These are phyloP conservation scores for Cryphonectria naterciae DNA, from an alignment of 2,329 filamentous ascomycete genomes.

Conservation along the genomic window DNA sequence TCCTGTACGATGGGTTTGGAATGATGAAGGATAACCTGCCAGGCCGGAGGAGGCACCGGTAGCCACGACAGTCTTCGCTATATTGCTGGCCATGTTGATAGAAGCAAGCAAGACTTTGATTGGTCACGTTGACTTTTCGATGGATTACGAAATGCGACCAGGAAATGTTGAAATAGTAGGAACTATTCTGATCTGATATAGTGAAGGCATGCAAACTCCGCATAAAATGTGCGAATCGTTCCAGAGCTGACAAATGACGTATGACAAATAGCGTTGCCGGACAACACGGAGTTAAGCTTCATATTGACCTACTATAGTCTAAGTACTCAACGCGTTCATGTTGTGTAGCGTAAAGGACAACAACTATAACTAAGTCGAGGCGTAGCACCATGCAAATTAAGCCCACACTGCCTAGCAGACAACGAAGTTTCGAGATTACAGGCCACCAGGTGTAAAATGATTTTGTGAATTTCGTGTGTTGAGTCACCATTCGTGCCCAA, in stretches of 20 bases:
- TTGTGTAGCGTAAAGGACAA: neutral
- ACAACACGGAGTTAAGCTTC: constrained; percentile 4
- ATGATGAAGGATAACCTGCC: constrained; percentile 39
- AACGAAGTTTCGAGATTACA: neutral
- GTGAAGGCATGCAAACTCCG: neutral
- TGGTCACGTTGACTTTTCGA: neutral
- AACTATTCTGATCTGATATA: neutral
- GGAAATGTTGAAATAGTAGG: neutral
- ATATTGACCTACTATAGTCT: neutral
- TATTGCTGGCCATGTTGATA: constrained; percentile 27
- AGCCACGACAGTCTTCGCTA: constrained; percentile 54
- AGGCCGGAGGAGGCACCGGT: constrained; percentile 55
- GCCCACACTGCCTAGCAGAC: neutral
- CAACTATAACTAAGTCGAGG: neutral
- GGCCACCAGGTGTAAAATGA: neutral
- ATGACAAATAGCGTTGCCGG: neutral
- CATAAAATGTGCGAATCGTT: constrained; percentile 1
- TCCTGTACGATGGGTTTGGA: neutral
- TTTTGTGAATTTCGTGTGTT: neutral
- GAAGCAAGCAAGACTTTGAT: neutral
- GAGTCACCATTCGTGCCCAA: neutral
- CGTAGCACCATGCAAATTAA: neutral
- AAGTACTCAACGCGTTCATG: neutral
- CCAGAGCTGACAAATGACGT: constrained; percentile 9
- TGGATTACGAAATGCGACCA: neutral